These are phyloP conservation scores for Xylaria sp. DNA, from an alignment of 2,329 filamentous ascomycete species.

Conservation along the genomic window DNA sequence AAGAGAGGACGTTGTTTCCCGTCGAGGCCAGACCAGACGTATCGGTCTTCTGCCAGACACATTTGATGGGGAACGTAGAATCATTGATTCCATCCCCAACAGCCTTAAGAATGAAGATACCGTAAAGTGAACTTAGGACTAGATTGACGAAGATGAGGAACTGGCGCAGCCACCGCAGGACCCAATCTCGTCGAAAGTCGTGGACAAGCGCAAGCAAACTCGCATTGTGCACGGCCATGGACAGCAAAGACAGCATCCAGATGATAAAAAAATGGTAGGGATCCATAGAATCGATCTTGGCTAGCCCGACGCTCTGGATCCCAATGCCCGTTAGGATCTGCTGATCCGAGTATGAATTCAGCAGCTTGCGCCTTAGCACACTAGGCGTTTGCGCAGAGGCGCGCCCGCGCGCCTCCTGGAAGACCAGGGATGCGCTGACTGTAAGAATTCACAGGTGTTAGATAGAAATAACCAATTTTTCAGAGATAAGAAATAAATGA, in stretches of 20 bases:
- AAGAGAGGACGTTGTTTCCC: conserved; percentile 59
- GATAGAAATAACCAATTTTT: too few relatives aligned
- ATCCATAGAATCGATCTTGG: conserved; percentile 67
- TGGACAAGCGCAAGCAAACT: conserved; percentile 72
- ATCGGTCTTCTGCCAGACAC: conserved; percentile 64
- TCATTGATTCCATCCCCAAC: conserved; percentile 63
- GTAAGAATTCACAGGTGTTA: conserved; percentile 1
- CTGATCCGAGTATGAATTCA: conserved; percentile 74
- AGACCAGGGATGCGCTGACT: conserved; percentile 65
- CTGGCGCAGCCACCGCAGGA: conserved; percentile 73
- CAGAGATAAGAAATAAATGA: not conserved
- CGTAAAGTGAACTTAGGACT: conserved; percentile 65
- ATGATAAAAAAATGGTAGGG: conserved; percentile 78
- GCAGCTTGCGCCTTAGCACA: conserved; percentile 70
- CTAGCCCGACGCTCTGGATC: conserved; percentile 72
- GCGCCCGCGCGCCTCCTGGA: conserved; percentile 58
- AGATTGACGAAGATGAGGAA: conserved; percentile 74
- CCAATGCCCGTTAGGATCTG: conserved; percentile 76
- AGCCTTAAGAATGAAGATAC: conserved; percentile 66
- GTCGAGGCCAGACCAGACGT: conserved; percentile 49
- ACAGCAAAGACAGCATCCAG: conserved; percentile 73
- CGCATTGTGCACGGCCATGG: conserved; percentile 73
- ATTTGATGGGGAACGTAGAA: conserved; percentile 68
- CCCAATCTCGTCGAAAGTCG: conserved; percentile 74
- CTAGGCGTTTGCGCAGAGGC: conserved; percentile 55